Evolutionary conservation across 2,329 filamentous ascomycete species (phyloP).

Genomic region (Apiospora saccharicola): DNA sequence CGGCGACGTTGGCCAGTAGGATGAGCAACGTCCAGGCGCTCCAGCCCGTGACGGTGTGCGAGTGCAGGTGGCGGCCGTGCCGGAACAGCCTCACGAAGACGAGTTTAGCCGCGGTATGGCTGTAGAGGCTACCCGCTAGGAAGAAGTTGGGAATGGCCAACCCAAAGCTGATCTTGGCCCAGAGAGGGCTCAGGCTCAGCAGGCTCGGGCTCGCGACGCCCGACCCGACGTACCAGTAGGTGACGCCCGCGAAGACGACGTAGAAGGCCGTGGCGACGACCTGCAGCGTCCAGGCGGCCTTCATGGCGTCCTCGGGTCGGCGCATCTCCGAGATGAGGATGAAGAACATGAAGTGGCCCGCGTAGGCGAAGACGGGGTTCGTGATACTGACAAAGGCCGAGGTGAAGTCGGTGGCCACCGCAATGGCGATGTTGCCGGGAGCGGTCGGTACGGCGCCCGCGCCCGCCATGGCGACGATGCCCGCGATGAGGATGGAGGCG

Average conservation of each 20-base stretch:
- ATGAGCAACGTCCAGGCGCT: conserved; percentile 54
- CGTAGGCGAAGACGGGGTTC: conserved; percentile 61
- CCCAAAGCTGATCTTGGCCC: conserved; percentile 59
- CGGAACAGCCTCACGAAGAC: conserved; percentile 59
- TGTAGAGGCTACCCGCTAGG: conserved; percentile 57
- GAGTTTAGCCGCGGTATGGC: conserved; percentile 59
- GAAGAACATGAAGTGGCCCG: conserved; percentile 63
- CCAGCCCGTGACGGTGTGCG: conserved; percentile 56
- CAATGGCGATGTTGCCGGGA: conserved; percentile 47
- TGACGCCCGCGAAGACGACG: conserved; percentile 57
- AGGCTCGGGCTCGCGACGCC: conserved; percentile 56
- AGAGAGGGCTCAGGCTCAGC: conserved; percentile 51
- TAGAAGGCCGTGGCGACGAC: conserved; percentile 58
- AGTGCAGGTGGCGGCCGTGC: conserved; percentile 53
- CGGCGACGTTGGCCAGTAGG: conserved; percentile 52
- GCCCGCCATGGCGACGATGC: conserved; percentile 58
- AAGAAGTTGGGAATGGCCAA: conserved; percentile 59
- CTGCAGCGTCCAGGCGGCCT: conserved; percentile 58
- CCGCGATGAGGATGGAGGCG: conserved; percentile 56
- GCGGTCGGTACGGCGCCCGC: conserved; percentile 51
- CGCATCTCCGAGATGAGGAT: conserved; percentile 62
- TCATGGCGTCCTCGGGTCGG: conserved; percentile 57
- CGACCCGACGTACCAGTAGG: conserved; percentile 58
- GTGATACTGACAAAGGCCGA: conserved; percentile 55
- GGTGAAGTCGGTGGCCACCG: conserved; percentile 48